Evolutionary conservation across 345 rosid genomes (phyloP), one percentile per base, ranked within the genome.

Genomic region (Cardamine chenopodiifolia): DNA sequence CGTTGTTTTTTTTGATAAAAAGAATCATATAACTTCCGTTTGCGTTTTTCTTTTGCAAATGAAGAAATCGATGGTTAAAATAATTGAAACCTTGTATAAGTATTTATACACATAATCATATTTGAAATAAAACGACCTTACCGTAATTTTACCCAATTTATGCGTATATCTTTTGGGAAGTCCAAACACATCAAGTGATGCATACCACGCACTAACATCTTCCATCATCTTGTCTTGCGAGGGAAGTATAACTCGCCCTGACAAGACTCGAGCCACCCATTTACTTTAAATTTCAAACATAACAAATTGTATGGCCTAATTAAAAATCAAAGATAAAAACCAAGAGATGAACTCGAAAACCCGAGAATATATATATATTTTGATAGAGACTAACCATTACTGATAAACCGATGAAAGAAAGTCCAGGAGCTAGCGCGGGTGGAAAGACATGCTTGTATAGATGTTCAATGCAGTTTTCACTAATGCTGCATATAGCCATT

Each of bases 161-260:
- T 91, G 97, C 18, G 92, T 83, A 60, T 85, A 67, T 32, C 83
- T 80, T 70, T 87, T 87, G 13, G 92, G 90, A 48, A 68, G 39
- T n/a, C 88, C 86, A 18, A 81, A 68, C 62, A 83, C 84, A 73
- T 88, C 85, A 14, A 88, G 86, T 9, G 61, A 13, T 1, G 63
- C 60, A 62, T 92, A 88, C 42, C 80, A 86, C 4, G 75, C 71
- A 68, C 77, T 54, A 42, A 84, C 42, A 23, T 86, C 92, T 70
- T 73, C 65, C 78, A 74, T 66, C 78, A 74, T 74, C 28, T 45
- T 47, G 2, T 74, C 66, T 31, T 3, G 59, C 23, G 78, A 56
- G 14, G 66, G 72, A 20, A 74, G 72, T 56, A 28, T 25, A 42
- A 65, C 20, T 4, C 72, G 47, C 13, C 65, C 56, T 23, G 78